Evolutionary conservation across 176 grass and related monocot species (phyloP), one percentile per base, ranked within the genome.

Genomic region (Hsuehochloa calcarea): DNA sequence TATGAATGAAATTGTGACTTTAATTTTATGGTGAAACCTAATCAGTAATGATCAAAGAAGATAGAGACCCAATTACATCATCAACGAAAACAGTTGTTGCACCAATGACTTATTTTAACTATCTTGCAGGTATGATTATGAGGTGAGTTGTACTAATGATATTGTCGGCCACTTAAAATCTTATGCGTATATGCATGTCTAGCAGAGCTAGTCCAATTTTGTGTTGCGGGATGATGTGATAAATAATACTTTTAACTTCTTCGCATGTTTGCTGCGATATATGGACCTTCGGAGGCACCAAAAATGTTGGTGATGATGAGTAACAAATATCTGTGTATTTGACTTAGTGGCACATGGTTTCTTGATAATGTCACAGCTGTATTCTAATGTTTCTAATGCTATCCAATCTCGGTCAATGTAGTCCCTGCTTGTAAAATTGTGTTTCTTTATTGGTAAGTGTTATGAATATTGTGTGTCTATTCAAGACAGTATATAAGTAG

Each of bases 231-330:
- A 95, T 63, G 96, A 95, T 78, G 96, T 98, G 68, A 68, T 90
- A 44, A 88, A 93, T 61, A 95, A 95, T 83, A 89, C 85, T 63
- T 95, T 92, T 82, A 95, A 52, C 82, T 95, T 69, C 81, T 95
- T 22, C 91, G 91, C 68, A 98, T 98, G 96, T 98, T 95, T 92
- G 46, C 84, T 72, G 86, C 64, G 15, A 65, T 98, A 80, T 95
- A 98, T 89, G 96, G 96, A 88, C 80, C 93, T 89, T 92, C 86
- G 60, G 77, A 88, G 73, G 96, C 91, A 74, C 89, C 93, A 43
- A 90, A 86, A 78, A 95, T 93, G 88, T 74, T 98, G 93, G 96
- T 98, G 72, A 86, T 98, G 93, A 93, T 98, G 72, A 86, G 91
- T 77, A 60, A 73, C 23, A 80, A 60, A 11, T 77, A 35, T 80